Evolutionary conservation across 495 filamentous ascomycete genomes (phyloP).

Genomic region (Beverwykella pulmonaria): DNA sequence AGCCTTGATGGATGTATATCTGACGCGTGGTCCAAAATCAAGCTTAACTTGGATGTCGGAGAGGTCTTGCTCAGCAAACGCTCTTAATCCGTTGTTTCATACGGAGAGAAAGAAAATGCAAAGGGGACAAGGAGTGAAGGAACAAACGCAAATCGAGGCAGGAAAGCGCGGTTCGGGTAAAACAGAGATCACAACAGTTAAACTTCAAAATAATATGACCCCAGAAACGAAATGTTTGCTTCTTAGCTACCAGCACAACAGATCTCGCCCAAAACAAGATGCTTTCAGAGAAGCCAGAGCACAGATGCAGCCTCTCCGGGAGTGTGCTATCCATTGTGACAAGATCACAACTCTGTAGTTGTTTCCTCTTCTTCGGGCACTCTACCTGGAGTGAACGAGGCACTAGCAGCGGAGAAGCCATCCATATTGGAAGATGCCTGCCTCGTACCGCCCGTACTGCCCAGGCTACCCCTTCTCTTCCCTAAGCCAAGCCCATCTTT

Average conservation of each 20-base stretch:
- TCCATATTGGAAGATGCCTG: conserved; percentile 20
- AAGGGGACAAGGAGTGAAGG: too few species aligned
- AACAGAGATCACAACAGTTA: too few species aligned
- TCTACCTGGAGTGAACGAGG: conserved; percentile 24
- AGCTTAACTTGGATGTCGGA: too few species aligned
- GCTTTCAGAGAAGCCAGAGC: background rate
- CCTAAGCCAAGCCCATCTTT: background rate
- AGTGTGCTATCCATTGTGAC: background rate
- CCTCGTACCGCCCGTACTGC: background rate
- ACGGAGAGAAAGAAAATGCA: too few species aligned
- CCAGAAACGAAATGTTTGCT: background rate
- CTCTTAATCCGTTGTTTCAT: too few species aligned
- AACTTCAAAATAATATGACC: background rate
- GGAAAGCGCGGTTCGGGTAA: too few species aligned
- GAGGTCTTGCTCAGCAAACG: too few species aligned
- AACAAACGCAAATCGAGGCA: too few species aligned
- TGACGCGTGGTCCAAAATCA: too few species aligned
- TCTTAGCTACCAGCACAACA: too few species aligned
- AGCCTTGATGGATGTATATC: too few species aligned
- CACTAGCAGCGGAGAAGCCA: background rate
- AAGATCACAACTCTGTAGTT: conserved; percentile 16
- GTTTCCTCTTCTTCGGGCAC: conserved; percentile 8
- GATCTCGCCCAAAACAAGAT: background rate
- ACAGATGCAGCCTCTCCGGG: background rate
- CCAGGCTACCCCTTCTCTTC: conserved; percentile 11